Conservation (phyloP, 2,329 filamentous ascomycete genomes). For the Beauveria pseudobassiana region DNA sequence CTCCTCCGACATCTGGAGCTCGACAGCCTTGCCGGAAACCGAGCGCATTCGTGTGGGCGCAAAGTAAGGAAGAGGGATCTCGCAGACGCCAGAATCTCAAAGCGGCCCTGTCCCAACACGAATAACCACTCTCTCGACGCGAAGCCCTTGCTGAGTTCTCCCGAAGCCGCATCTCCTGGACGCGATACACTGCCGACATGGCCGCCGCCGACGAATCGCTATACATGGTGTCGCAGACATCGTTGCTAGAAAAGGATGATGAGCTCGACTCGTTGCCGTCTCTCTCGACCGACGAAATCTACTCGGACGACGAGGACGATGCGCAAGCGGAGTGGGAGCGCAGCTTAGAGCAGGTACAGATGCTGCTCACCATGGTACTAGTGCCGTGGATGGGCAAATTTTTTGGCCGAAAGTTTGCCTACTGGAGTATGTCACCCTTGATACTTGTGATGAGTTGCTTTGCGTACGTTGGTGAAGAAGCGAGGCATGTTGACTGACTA, state of each 20-base stretch:
- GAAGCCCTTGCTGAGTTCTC: not conserved
- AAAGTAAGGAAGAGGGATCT: not conserved
- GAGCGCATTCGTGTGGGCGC: not conserved
- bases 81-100: not conserved
- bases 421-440: slow-evolving; percentile 72
- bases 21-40: not conserved
- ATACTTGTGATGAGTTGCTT: not conserved
- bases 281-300: slow-evolving; percentile 48
- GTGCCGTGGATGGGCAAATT: slow-evolving; percentile 94
- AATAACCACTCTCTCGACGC: not conserved
- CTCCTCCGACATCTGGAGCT: slow-evolving; percentile 5
- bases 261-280: slow-evolving; percentile 60
- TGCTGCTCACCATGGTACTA: slow-evolving; percentile 88
- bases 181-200: not conserved
- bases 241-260: slow-evolving; percentile 43
- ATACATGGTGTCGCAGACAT: slow-evolving; percentile 42
- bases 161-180: not conserved
- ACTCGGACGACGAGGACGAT: slow-evolving; percentile 62
- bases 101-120: not conserved
- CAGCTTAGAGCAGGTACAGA: slow-evolving; percentile 85
- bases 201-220: slow-evolving; percentile 33
- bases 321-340: slow-evolving; percentile 94
- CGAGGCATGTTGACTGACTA: slow-evolving; percentile 13
- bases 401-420: slow-evolving; percentile 88
- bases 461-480: not conserved